A percentile compares a stretch with the other conserved stretches of the same genome.
Evolutionary conservation across 2,329 filamentous ascomycete species (phyloP).

Genomic region (Teratosphaeria epicoccoides): DNA sequence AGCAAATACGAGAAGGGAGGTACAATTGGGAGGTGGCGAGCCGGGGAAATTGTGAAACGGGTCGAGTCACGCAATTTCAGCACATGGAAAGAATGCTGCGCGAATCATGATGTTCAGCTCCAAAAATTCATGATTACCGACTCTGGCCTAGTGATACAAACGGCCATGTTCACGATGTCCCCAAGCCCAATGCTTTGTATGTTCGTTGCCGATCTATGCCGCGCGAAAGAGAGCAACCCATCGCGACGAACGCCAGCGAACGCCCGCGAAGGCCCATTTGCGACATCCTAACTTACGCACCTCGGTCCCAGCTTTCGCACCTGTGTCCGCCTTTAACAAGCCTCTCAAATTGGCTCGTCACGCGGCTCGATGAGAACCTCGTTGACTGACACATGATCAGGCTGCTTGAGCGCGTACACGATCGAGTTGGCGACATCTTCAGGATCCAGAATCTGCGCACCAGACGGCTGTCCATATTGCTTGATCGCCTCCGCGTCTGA

Average conservation of each 20-base stretch:
- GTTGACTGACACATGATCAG: slow-evolving; percentile 66
- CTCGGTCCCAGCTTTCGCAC: not conserved
- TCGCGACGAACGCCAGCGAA: not conserved
- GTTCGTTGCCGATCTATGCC: not conserved
- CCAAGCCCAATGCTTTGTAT: not conserved
- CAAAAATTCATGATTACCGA: not conserved
- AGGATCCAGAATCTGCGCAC: slow-evolving; percentile 63
- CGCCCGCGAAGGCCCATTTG: not conserved
- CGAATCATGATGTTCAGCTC: not conserved
- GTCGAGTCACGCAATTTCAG: not conserved
- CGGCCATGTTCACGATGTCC: not conserved
- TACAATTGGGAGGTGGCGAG: not conserved
- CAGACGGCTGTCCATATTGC: slow-evolving; percentile 65
- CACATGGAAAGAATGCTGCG: not conserved
- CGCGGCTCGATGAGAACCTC: slow-evolving; percentile 70
- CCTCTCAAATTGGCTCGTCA: slow-evolving; percentile 56
- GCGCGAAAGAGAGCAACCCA: not conserved
- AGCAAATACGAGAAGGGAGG: not conserved
- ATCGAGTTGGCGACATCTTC: slow-evolving; percentile 64
- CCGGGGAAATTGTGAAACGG: not conserved
- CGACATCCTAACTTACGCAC: not conserved
- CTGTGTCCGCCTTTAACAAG: not conserved
- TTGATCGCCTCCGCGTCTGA: slow-evolving; percentile 67
- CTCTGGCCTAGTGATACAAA: not conserved
- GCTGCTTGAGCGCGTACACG: slow-evolving; percentile 63